A percentile compares a stretch with the other conserved stretches of the same genome.
Evolutionary conservation across 1,284 basidiomycete genomes (phyloP).

Genomic region (Porogramme epimiltina): DNA sequence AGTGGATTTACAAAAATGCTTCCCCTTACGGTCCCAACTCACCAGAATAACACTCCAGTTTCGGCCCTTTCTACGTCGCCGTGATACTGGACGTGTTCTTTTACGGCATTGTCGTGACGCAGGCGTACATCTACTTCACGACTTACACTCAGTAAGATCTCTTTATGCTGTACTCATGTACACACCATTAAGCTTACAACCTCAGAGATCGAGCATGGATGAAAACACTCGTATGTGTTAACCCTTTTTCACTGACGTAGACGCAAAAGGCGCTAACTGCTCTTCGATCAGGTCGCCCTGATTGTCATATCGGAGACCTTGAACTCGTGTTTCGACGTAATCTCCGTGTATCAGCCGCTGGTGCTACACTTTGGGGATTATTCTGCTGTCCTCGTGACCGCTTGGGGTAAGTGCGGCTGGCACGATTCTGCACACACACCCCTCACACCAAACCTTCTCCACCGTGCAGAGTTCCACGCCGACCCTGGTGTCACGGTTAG

Average conservation of each 20-base stretch:
- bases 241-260: not conserved
- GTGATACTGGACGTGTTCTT: conserved; percentile 40
- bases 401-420: conserved; percentile 26
- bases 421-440: not conserved
- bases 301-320: conserved; percentile 38
- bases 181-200: not conserved
- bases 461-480: not conserved
- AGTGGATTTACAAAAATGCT: too few species aligned
- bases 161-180: not conserved
- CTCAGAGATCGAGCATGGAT: conserved; percentile 32
- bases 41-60: too few species aligned
- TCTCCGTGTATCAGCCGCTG: conserved; percentile 36
- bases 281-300: conserved; percentile 28
- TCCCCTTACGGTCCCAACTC: too few species aligned
- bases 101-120: conserved; percentile 42
- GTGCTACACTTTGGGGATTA: conserved; percentile 34
- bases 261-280: not conserved
- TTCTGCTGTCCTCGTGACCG: conserved; percentile 22
- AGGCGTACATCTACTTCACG: conserved; percentile 41
- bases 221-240: conserved; percentile 29
- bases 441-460: too few species aligned
- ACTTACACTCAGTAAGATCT: conserved; percentile 39
- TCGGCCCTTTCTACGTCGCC: conserved; percentile 43
- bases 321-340: conserved; percentile 38
- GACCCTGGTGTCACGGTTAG: conserved; percentile 30